These are phyloP conservation scores for Colletotrichum tamarilloi DNA, from an alignment of 2,329 filamentous ascomycete species.

Conservation along the genomic window DNA sequence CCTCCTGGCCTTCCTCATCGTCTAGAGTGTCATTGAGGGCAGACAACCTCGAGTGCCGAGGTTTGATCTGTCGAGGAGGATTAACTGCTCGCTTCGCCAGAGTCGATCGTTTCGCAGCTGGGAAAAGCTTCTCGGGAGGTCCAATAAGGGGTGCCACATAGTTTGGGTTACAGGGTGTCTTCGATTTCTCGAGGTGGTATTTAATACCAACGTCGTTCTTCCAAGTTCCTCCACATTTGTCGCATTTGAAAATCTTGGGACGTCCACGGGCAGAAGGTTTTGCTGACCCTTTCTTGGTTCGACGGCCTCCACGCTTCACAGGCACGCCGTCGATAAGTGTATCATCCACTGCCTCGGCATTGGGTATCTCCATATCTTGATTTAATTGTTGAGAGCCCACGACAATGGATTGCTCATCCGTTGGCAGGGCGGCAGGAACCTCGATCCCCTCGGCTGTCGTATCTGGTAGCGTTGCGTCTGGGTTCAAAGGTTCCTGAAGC, in stretches of 20 bases:
- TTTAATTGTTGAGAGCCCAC: background rate
- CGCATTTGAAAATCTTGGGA: constrained; percentile 56
- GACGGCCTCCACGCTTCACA: constrained; percentile 12
- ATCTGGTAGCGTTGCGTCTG: background rate
- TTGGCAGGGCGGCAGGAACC: background rate
- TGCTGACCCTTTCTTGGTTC: constrained; percentile 13
- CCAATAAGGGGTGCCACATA: constrained; percentile 46
- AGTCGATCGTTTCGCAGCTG: constrained; percentile 1
- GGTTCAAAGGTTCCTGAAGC: background rate
- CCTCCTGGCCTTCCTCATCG: background rate
- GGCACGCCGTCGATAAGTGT: background rate
- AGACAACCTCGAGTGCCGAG: background rate
- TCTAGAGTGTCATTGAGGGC: background rate
- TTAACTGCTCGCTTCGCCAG: background rate
- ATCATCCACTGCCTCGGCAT: background rate
- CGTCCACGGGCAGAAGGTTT: constrained; percentile 33
- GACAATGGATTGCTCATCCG: constrained; percentile 4
- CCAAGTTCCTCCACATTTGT: constrained; percentile 65
- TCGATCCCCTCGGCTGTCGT: background rate
- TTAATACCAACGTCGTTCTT: constrained; percentile 69
- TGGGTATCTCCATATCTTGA: background rate
- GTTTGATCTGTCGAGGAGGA: constrained; percentile 6
- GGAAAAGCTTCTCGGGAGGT: background rate
- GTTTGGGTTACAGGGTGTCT: constrained; percentile 63
- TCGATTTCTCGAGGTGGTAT: constrained; percentile 68